Evolutionary conservation across 805 yeast genomes (phyloP), one percentile per base, ranked within the genome.

Genomic region (Ogataea thermomethanolica): DNA sequence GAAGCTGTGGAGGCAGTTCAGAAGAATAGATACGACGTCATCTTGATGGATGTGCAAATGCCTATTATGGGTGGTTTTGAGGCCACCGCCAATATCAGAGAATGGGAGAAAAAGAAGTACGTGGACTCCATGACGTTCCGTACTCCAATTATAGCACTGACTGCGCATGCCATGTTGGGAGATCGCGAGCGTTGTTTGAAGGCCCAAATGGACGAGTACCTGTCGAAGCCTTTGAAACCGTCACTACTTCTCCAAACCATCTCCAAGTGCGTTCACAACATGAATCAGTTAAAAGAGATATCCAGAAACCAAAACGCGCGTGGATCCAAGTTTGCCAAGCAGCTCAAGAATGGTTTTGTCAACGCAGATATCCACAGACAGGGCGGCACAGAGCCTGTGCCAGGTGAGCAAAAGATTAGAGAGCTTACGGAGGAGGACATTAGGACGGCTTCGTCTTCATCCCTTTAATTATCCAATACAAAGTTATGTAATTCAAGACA

Each of bases 41-140:
- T 87, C 13, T 73, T 87, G 50, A 87, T 87, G 96, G 95, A 87
- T 66, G 95, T 87, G 32, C 96, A 87, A 61, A 87, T 87, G 96
- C 95, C 95, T 7, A 86, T 85, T 11, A 88, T 87, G 93, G 95
- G 95, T 22, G 96, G 96, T 0, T 87, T 87, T 60, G 96, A 87
- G 56, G 95, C 95, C 2, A 86, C 95, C 1, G 86, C 82, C 33
- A 78, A 79, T 61, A 87, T 87, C 39, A 70, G 96, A 51, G 88
- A 84, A 56, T 86, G 95, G 95, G 96, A 87, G 63, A 78, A 75
- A 67, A 83, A 81, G 62, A 80, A 81, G 47, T 88, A 90, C 31
- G 76, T 78, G 15, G 82, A 79, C 57, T 74, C 81, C 7, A 73
- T 81, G 37, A 73, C 84, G 24, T 79, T 82, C 45, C 73, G 95